Evolutionary conservation across 1,284 basidiomycete species (phyloP), one percentile per base, ranked within the genome.

Genomic region (Cystobasidiaceae sp.): DNA sequence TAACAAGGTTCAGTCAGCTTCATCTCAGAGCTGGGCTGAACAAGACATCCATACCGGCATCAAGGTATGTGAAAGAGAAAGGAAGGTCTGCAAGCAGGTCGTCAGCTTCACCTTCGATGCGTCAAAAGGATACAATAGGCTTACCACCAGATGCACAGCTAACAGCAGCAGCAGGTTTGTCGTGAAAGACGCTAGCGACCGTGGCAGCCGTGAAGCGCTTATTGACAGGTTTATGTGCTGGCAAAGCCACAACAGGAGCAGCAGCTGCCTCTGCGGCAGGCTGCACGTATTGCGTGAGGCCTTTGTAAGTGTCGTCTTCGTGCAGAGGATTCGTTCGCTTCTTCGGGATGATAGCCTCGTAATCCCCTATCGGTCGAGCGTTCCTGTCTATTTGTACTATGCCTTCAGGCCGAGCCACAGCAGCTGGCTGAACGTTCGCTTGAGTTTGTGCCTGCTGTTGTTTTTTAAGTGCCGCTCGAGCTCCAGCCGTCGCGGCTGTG

Each of bases 141-240:
- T 34, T 41, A 60, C 57, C 48, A 27, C 41, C 32, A n/a, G 57
- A 37, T 39, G 45, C 8, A 33, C 32, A 4, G 46, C 57, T 13
- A 46, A 25, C n/a, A n/a, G 21, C 48, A 17, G 46, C 17, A 6
- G 46, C 33, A 2, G 57, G 28, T 27, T 48, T 39, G 28, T 48
- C 57, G 11, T 60, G 44, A 30, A 49, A 60, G 3, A 60, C 57
- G 28, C 57, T 41, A 2, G 57, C 57, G 21, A 60, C 23, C 9
- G 44, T 49, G 3, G 32, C 30, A 6, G 44, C 48, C 7, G 57
- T 46, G 25, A 60, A 60, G 13, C 48, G 44, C 30, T 50, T 60
- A 27, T 48, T 50, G 3, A 60, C 15, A 3, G 45, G 57, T 32
- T 33, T 28, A 32, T 39, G 45, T 33, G 30, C 23, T 4, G 28